Conservation (phyloP, 192 early-diverging fungal species). For the Chytriomyces sp. region DNA sequence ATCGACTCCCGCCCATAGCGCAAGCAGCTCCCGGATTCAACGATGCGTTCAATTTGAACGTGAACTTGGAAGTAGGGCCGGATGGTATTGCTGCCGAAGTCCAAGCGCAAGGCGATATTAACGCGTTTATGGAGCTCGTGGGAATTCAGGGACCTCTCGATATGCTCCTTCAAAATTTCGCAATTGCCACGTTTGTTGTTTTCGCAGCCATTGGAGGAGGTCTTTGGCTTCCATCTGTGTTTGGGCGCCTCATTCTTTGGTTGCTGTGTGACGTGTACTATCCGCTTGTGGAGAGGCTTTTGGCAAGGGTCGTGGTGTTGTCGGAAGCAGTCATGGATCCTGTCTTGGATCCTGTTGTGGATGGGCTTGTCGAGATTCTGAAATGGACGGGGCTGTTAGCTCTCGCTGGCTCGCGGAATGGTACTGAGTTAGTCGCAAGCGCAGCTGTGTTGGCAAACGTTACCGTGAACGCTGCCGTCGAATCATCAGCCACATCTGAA, state of each 20-base stretch:
- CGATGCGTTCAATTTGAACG: constrained; percentile 40
- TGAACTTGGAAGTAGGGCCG: constrained; percentile 34
- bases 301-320: constrained; percentile 1
- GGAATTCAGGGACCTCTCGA: constrained; percentile 87
- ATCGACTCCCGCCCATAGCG: neutral
- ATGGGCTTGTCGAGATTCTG: constrained; percentile 44
- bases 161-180: constrained; percentile 79
- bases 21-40: constrained; percentile 13
- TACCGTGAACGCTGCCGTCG: neutral
- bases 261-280: constrained; percentile 40
- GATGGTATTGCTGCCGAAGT: constrained; percentile 41
- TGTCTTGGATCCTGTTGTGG: constrained; percentile 69
- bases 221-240: constrained; percentile 76
- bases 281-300: constrained; percentile 31
- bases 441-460: neutral
- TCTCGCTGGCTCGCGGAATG: neutral
- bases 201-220: constrained; percentile 70
- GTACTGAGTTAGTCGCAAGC: neutral
- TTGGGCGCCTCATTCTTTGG: constrained; percentile 55
- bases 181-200: constrained; percentile 77
- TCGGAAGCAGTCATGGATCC: constrained; percentile 76
- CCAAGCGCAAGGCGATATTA: constrained; percentile 49
- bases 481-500: neutral
- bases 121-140: constrained; percentile 80
- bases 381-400: constrained; percentile 31